Conservation (phyloP, 129 eudicot genomes). For the Escallonia herrerae region DNA sequence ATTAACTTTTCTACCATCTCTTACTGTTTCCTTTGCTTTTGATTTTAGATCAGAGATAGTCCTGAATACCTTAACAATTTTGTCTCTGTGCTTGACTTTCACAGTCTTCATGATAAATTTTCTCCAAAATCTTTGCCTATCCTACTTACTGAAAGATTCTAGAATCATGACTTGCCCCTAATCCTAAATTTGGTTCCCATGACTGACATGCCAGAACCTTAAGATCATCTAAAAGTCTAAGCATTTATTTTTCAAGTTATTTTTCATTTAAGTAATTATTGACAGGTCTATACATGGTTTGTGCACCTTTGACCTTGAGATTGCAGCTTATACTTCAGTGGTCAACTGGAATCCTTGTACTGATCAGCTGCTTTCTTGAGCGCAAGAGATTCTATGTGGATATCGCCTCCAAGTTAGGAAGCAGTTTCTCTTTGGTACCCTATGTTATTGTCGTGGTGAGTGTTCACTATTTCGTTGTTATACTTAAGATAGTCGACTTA, state of each 20-base stretch:
- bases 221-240: constrained; percentile 7
- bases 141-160: neutral
- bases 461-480: constrained; percentile 1
- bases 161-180: no score
- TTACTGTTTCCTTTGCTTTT: no score
- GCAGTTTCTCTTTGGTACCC: constrained; percentile 89
- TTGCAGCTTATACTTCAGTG: constrained; percentile 98
- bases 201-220: neutral
- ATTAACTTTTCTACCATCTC: no score
- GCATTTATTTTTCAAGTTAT: constrained; percentile 20
- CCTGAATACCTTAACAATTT: no score
- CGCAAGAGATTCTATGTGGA: constrained; percentile 51
- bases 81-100: no score
- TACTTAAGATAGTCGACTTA: neutral
- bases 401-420: constrained; percentile 77
- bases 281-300: constrained; percentile 35
- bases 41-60: no score
- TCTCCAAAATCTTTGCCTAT: no score
- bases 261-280: constrained; percentile 24
- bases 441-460: constrained; percentile 91
- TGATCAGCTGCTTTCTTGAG: constrained; percentile 83
- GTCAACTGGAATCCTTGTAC: constrained; percentile 95
- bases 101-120: no score
- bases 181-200: neutral
- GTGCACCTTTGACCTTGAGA: constrained; percentile 48